These are phyloP conservation scores for Trypanosoma vivax DNA, from an alignment of 208 protist species.

Conservation along the genomic window DNA sequence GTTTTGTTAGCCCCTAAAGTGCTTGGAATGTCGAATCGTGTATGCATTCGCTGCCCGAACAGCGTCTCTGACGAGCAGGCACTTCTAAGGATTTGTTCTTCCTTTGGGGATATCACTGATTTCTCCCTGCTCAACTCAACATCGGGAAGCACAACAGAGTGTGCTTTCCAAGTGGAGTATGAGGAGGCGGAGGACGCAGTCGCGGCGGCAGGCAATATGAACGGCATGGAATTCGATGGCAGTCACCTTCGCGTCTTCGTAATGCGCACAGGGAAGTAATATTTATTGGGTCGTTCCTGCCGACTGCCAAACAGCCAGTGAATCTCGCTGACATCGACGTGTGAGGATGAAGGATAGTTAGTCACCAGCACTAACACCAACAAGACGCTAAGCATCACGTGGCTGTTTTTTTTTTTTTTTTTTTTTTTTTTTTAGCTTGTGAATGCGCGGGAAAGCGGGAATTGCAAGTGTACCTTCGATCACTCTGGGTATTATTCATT, in stretches of 20 bases:
- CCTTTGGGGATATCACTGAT: conserved; percentile 56
- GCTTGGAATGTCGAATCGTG: conserved; percentile 25
- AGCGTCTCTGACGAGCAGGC: conserved; percentile 31
- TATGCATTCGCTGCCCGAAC: conserved; percentile 45
- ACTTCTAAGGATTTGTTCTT: conserved; percentile 57
- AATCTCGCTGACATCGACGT: too few relatives aligned
- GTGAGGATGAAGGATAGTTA: too few relatives aligned
- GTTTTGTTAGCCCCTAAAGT: not conserved
- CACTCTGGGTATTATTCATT: too few relatives aligned
- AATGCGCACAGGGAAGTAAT: not conserved
- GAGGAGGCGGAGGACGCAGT: conserved; percentile 53
- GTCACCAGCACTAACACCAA: too few relatives aligned
- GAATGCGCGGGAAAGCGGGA: not conserved
- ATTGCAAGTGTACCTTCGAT: too few relatives aligned
- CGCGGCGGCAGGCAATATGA: conserved; percentile 55
- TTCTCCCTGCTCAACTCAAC: conserved; percentile 12
- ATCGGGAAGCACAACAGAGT: conserved; percentile 1
- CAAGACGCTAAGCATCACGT: too few relatives aligned
- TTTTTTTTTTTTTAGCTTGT: not conserved
- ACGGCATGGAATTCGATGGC: conserved; percentile 67
- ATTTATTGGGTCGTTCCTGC: too few relatives aligned
- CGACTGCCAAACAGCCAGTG: too few relatives aligned
- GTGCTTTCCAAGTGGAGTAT: conserved; percentile 33
- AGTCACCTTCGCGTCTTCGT: conserved; percentile 40
- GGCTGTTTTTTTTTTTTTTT: conserved; percentile 10